Evolutionary conservation across 1,284 basidiomycete genomes (phyloP), one percentile per base, ranked within the genome.

Genomic region (Moesziomyces antarcticus): DNA sequence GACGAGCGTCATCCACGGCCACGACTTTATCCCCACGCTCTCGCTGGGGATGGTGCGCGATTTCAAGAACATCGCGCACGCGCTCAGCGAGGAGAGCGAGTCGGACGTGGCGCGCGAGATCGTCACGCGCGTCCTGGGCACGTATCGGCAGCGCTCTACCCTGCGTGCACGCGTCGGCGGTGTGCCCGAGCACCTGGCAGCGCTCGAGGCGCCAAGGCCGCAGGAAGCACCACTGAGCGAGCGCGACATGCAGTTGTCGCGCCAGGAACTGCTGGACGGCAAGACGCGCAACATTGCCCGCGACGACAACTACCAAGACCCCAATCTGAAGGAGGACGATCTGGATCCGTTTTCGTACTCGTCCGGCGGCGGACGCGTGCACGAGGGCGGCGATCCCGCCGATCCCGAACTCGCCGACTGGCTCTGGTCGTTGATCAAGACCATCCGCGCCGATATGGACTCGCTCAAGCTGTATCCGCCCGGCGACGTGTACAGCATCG

Each of bases 21-120:
- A 84, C 67, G 85, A 86, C 62, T 78, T 85, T 14, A 82, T 85
- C 1, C 84, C 85, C 8, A 82, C 81, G 0, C 78, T 88, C 0
- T 86, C 85, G 40, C 78, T 88, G 30, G 87, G 87, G 7, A 80
- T 85, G 9, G 74, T 88, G 21, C 81, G 85, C 42, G 87, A 88
- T 74, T 81, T 88, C 44, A 86, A 86, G 75, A 86, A 85, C 66
- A 82, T 87, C 35, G 86, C 87, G 3, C 67, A 70, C 24, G 70
- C 66, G 2, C 58, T 81, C 13, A 65, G 56, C 21, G 58, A 73
- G 22, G 69, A 76, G 47, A 57, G 42, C 18, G 81, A 81, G 33
- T 77, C 72, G 14, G 73, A 70, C 24, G 57, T 86, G 3, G 85
- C 86, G 16, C 85, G 86, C 56, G 86, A 87, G 73, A 87, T 88